A percentile compares a stretch with the other conserved stretches of the same genome.
These are phyloP conservation scores for Ophiostoma ulmi DNA, from an alignment of 2,329 filamentous ascomycete genomes.

Conservation along the genomic window DNA sequence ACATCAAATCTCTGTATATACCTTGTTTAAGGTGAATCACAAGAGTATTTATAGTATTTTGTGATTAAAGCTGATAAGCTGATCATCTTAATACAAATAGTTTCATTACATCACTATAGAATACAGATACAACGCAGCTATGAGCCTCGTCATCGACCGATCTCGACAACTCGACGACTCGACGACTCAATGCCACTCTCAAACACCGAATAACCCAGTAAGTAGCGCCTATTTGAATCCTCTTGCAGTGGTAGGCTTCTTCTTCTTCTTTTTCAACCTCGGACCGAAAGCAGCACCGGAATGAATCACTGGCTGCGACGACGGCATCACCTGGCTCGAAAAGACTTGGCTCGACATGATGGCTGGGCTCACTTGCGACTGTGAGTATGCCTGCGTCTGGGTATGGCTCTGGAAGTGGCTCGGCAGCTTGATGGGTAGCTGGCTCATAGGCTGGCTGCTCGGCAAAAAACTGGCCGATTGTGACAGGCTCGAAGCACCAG, in stretches of 20 bases:
- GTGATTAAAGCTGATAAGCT: neutral
- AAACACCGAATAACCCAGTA: neutral
- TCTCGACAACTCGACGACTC: neutral
- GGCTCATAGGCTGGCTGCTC: slow-evolving; percentile 5
- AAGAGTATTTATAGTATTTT: neutral
- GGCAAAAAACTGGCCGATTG: neutral
- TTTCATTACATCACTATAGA: neutral
- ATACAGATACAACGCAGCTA: neutral
- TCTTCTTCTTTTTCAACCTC: slow-evolving; percentile 39
- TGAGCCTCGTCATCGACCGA: neutral
- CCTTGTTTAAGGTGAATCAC: neutral
- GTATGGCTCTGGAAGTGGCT: neutral
- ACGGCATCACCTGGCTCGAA: slow-evolving; percentile 24
- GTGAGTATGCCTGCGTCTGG: neutral
- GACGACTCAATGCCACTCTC: neutral
- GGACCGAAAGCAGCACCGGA: slow-evolving; percentile 4
- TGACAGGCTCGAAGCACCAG: neutral
- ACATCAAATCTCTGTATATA: neutral
- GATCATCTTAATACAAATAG: neutral
- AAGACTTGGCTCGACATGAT: slow-evolving; percentile 21
- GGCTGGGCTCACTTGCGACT: neutral
- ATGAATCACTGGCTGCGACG: slow-evolving; percentile 23
- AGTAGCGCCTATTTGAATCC: slow-evolving; percentile 35
- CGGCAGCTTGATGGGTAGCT: neutral
- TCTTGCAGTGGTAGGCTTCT: slow-evolving; percentile 42